Percentiles rank a stretch among this genome's conserved stretches.
Conservation (phyloP, 129 eudicot genomes). For the Flaveria robusta region DNA sequence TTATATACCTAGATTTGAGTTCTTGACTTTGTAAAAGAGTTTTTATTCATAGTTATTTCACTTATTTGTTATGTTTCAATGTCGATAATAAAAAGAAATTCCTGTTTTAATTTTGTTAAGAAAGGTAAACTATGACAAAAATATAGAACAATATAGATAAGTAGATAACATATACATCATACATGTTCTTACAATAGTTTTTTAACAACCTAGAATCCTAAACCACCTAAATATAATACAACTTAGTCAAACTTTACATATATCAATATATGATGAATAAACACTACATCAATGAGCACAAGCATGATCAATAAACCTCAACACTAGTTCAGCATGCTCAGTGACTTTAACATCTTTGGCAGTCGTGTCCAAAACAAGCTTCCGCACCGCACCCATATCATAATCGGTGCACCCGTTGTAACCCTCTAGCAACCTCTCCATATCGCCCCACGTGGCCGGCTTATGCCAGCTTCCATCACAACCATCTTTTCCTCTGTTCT, state of each 20-base stretch:
- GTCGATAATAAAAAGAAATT: too few species aligned
- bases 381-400: conserved; percentile 58
- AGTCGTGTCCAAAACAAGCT: conserved; percentile 63
- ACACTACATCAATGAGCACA: background rate
- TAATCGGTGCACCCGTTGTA: conserved; percentile 60
- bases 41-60: too few species aligned
- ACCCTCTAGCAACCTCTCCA: conserved; percentile 65
- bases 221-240: background rate
- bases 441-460: conserved; percentile 63
- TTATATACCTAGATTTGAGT: too few species aligned
- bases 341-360: conserved; percentile 27
- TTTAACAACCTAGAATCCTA: too few species aligned
- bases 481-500: conserved; percentile 49
- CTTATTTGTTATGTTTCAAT: too few species aligned
- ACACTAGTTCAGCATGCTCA: conserved; percentile 40
- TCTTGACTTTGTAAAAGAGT: too few species aligned
- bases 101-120: too few species aligned
- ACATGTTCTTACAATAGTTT: too few species aligned
- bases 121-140: too few species aligned
- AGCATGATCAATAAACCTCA: conserved; percentile 38
- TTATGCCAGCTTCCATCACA: conserved; percentile 59
- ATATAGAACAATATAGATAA: too few species aligned
- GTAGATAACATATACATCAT: too few species aligned
- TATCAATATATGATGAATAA: background rate
- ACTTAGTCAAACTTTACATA: background rate